phyloP scores from a whole-genome alignment of 495 filamentous ascomycete species.

The Xylaria telfairii region DNA sequence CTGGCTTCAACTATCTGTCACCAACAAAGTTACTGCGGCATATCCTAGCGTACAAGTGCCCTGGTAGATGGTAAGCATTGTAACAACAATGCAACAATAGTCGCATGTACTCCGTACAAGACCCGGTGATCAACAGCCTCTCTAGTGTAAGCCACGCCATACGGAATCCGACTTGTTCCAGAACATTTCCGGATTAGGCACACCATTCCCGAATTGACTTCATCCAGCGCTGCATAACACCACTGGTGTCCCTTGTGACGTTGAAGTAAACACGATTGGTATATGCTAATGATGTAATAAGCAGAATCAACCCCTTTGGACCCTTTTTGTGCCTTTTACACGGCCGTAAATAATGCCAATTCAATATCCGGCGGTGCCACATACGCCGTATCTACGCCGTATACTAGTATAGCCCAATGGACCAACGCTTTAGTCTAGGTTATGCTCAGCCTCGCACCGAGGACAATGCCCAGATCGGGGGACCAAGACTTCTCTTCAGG shows the following conservation, averaged over 20 bases:
- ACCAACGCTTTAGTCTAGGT: background rate
- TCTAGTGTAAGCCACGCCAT: background rate
- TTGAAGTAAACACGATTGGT: background rate
- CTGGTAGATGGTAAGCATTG: background rate
- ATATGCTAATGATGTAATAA: background rate
- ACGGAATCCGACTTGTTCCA: background rate
- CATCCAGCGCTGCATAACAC: background rate
- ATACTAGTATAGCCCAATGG: background rate
- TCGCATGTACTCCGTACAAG: background rate
- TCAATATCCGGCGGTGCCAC: background rate
- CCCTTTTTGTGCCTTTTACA: background rate
- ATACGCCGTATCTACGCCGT: slow-evolving; percentile 4
- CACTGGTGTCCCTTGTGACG: background rate
- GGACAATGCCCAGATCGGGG: background rate
- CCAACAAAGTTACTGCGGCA: background rate
- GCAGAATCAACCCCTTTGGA: background rate
- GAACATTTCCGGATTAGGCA: slow-evolving; percentile 10
- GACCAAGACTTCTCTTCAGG: background rate
- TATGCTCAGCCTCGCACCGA: background rate
- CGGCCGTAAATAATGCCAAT: background rate
- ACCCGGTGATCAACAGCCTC: background rate
- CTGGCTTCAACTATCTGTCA: background rate
- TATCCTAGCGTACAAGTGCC: background rate
- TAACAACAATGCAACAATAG: background rate
- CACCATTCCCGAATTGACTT: slow-evolving; percentile 5